phyloP scores from a whole-genome alignment of 2,329 filamentous ascomycete genomes.

The Arachnomyces sp. region DNA sequence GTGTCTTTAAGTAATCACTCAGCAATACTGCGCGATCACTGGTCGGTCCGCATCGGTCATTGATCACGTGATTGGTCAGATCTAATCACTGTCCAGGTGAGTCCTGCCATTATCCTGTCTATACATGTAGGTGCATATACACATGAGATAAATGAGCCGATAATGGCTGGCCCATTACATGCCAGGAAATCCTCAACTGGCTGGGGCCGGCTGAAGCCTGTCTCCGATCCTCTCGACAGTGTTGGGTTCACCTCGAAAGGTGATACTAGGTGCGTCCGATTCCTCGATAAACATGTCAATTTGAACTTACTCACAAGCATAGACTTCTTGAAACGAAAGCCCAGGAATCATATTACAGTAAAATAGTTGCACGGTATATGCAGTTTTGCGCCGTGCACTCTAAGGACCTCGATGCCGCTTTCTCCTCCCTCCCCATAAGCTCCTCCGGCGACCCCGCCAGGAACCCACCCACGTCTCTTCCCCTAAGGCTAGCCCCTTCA shows the following conservation, averaged over 20 bases:
- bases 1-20: no score
- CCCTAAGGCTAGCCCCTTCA: conserved; percentile 2
- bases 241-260: conserved; percentile 88
- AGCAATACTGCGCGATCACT: no score
- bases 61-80: no score
- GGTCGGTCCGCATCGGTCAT: no score
- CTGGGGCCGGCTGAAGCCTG: conserved; percentile 67
- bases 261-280: conserved; percentile 61
- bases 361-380: conserved; percentile 83
- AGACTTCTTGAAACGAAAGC: conserved; percentile 67
- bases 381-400: conserved; percentile 73
- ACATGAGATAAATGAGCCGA: not conserved
- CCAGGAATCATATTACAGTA: conserved; percentile 80
- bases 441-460: conserved; percentile 30
- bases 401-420: conserved; percentile 66
- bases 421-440: conserved; percentile 53
- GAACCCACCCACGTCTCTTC: conserved; percentile 29
- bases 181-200: conserved; percentile 5
- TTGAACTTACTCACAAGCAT: conserved; percentile 4
- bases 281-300: conserved; percentile 5
- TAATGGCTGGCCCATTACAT: conserved; percentile 4
- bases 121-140: no score
- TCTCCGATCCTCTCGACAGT: conserved; percentile 67
- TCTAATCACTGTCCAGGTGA: no score
- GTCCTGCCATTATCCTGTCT: no score